A percentile compares a stretch with the other conserved stretches of the same genome.
These are phyloP conservation scores for Phytophthora cajani DNA, from an alignment of 352 stramenopile genomes.

Conservation along the genomic window DNA sequence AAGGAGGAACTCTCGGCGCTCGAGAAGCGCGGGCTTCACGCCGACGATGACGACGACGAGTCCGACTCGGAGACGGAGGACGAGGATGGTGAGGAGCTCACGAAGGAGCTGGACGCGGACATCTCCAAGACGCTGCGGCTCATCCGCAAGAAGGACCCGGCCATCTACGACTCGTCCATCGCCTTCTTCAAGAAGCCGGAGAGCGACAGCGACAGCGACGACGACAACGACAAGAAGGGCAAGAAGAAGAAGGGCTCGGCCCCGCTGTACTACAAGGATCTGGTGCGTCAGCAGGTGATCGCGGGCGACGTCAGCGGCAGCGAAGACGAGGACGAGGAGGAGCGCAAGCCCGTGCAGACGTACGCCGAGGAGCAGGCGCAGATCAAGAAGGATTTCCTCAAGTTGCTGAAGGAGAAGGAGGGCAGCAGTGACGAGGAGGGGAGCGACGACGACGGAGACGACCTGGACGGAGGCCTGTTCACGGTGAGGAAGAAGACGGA, in stretches of 20 bases:
- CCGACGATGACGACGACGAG: slow-evolving; percentile 55
- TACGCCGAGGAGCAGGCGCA: slow-evolving; percentile 77
- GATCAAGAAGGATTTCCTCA: slow-evolving; percentile 75
- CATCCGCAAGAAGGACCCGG: slow-evolving; percentile 91
- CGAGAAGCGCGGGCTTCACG: slow-evolving; percentile 43
- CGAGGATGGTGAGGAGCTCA: slow-evolving; percentile 85
- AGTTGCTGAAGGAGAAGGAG: slow-evolving; percentile 51
- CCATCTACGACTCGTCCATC: slow-evolving; percentile 92
- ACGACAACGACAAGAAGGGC: slow-evolving; percentile 34
- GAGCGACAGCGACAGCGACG: slow-evolving; percentile 26
- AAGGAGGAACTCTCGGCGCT: slow-evolving; percentile 80
- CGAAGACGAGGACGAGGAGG: slow-evolving; percentile 67
- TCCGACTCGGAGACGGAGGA: slow-evolving; percentile 86
- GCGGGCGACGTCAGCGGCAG: slow-evolving; percentile 73
- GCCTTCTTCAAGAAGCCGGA: slow-evolving; percentile 87
- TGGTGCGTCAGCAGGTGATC: slow-evolving; percentile 95
- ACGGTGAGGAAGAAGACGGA: slow-evolving; percentile 71
- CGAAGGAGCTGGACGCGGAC: slow-evolving; percentile 70
- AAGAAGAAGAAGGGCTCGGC: slow-evolving; percentile 46
- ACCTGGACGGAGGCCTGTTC: slow-evolving; percentile 77
- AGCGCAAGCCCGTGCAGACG: slow-evolving; percentile 45
- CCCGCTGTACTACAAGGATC: slow-evolving; percentile 94
- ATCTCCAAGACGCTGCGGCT: slow-evolving; percentile 89
- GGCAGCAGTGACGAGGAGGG: slow-evolving; percentile 40
- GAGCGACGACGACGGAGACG: slow-evolving; percentile 84